phyloP scores from a whole-genome alignment of 1,139 yeast species.

The Protomyces inouyei region DNA sequence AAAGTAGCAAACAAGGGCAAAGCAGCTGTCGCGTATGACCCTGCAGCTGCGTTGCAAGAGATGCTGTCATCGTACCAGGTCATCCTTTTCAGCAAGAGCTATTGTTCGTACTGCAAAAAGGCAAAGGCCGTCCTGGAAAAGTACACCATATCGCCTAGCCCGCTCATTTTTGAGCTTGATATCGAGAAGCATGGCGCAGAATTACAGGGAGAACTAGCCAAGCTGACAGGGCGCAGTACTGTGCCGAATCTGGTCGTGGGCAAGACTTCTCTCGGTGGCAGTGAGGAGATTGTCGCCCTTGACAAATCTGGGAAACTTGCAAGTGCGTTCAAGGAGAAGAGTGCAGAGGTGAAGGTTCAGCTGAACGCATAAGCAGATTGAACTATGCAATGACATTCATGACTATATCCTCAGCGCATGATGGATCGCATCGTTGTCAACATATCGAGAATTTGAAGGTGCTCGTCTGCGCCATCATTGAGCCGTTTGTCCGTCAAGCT shows the following conservation, averaged over 20 bases:
- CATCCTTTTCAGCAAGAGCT: conserved; percentile 19
- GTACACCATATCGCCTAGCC: conserved; percentile 68
- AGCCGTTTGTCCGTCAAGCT: conserved; percentile 73
- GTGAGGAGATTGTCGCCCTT: conserved; percentile 66
- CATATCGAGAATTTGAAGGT: conserved; percentile 65
- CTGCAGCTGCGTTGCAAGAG: conserved; percentile 1
- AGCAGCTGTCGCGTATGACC: not conserved
- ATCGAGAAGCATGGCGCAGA: conserved; percentile 62
- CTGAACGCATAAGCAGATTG: not conserved
- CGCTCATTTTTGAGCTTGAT: conserved; percentile 75
- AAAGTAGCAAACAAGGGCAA: not conserved
- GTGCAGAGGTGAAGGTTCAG: not conserved
- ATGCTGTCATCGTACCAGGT: conserved; percentile 2
- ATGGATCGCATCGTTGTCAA: conserved; percentile 16
- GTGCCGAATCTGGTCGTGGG: conserved; percentile 89
- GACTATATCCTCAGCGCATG: not conserved
- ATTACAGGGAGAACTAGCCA: conserved; percentile 72
- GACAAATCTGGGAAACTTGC: conserved; percentile 55
- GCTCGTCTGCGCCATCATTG: conserved; percentile 87
- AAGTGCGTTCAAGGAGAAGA: conserved; percentile 27
- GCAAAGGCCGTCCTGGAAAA: conserved; percentile 65
- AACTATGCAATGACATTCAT: not conserved
- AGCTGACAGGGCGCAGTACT: conserved; percentile 82
- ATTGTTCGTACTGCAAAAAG: conserved; percentile 60
- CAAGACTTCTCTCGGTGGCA: conserved; percentile 91